Base-by-base conservation (phyloP, 176 grass and related monocot species). In the Oryza meridionalis region DNA sequence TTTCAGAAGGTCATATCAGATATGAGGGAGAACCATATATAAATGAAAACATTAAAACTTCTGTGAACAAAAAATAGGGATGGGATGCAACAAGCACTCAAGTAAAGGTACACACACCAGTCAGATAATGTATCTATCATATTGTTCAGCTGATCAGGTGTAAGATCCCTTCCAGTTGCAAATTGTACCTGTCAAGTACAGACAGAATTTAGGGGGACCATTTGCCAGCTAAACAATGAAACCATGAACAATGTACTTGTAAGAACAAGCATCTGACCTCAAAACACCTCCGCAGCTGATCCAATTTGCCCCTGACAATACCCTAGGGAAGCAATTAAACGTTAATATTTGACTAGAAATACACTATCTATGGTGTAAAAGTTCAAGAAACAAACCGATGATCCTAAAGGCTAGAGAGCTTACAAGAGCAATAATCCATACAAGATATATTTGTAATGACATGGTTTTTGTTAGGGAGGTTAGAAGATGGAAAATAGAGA, bases 111-210 rank as follows among this genome's bases (percentile, higher is more conserved):
- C 68, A 68, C 68, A 68, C 77, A 96, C 97, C 97, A 99, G 85
- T 81, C 91, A 70, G 88, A 88, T 73, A 99, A 93, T 11, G 88
- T 93, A 49, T 91, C 83, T 88, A 96, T 94, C 93, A 91, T 99
- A 88, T 90, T 92, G 66, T 78, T 93, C 59, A 99, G 88, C 82
- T 96, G 93, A 87, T 90, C 93, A 84, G 93, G 88, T 77, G 86
- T 94, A 82, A 96, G 93, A 69, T 99, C 97, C 84, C 97, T 96
- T 86, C 93, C 97, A 92, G 91, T 84, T 50, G 97, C 93, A 94
- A 99, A 99, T 88, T 96, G 97, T 62, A 99, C 93, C 97, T 99
- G 77, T 33, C 68, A 93, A 65, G 64, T 65, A 91, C 65, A 46
- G 19, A 61, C 11, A 64, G 7, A 77, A 24, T 16, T 76, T 78